Conservation (phyloP, 768 basidiomycete genomes). For the Hygrophoropsis aurantiaca region DNA sequence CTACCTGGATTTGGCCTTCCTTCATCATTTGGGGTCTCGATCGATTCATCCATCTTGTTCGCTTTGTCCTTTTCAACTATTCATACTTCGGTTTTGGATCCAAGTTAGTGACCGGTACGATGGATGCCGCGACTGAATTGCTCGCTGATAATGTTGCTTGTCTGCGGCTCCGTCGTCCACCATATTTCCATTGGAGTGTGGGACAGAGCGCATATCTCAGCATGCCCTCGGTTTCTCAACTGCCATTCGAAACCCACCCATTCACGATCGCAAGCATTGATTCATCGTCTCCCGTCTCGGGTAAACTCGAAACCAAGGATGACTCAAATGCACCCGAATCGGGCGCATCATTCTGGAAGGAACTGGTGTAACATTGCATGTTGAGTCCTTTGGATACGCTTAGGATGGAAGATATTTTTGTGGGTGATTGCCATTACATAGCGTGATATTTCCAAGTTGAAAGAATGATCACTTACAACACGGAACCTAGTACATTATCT, state of each 20-base stretch:
- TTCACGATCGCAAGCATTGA: constrained; percentile 53
- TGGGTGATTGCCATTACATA: no score
- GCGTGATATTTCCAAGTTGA: no score
- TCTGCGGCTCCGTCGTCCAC: constrained; percentile 40
- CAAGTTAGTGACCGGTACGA: not conserved
- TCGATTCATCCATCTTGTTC: constrained; percentile 3
- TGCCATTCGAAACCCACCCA: constrained; percentile 53
- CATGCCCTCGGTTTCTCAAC: constrained; percentile 41
- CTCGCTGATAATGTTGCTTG: constrained; percentile 40
- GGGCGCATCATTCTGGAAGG: constrained; percentile 21
- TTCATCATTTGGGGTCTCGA: constrained; percentile 9
- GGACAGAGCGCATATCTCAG: constrained; percentile 55
- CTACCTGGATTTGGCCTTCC: constrained; percentile 17
- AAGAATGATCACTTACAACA: no score
- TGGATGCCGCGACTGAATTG: constrained; percentile 7
- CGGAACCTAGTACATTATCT: no score
- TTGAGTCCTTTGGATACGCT: no score
- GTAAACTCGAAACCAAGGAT: not conserved
- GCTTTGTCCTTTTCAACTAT: not conserved
- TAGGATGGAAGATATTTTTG: no score
- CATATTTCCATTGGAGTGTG: constrained; percentile 47
- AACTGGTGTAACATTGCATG: no score
- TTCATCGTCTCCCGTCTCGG: not conserved
- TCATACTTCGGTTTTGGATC: not conserved
- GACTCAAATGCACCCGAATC: no score